phyloP scores from a whole-genome alignment of 371 early-diverging fungal genomes.

The Mortierella sp. region DNA sequence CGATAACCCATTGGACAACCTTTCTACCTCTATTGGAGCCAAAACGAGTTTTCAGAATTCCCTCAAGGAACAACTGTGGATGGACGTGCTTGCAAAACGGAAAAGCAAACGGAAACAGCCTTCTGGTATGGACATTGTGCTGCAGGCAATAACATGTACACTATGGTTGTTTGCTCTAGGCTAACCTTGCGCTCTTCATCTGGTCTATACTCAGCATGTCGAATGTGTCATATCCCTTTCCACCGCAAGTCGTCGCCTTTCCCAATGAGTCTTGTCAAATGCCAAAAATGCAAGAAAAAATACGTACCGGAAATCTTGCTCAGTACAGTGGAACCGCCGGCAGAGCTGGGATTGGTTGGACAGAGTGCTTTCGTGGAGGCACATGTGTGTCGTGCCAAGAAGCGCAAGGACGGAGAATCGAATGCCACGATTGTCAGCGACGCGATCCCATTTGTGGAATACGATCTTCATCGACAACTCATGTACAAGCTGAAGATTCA shows the following conservation, averaged over 20 bases:
- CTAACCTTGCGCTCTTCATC: no score
- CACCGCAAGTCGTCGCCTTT: slow-evolving; percentile 69
- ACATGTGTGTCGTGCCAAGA: slow-evolving; percentile 71
- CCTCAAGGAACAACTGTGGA: slow-evolving; percentile 52
- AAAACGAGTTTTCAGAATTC: slow-evolving; percentile 51
- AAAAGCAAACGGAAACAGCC: slow-evolving; percentile 53
- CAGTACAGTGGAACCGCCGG: slow-evolving; percentile 75
- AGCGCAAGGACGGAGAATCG: slow-evolving; percentile 64
- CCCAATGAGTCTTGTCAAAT: slow-evolving; percentile 72
- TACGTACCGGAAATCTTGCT: slow-evolving; percentile 79
- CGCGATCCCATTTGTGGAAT: slow-evolving; percentile 80
- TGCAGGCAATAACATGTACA: neutral
- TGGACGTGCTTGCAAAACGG: slow-evolving; percentile 46
- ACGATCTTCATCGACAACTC: slow-evolving; percentile 81
- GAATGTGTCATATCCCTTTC: slow-evolving; percentile 75
- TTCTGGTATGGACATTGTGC: slow-evolving; percentile 27
- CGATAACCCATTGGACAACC: slow-evolving; percentile 32
- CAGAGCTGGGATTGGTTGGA: slow-evolving; percentile 67
- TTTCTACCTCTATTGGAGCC: slow-evolving; percentile 26
- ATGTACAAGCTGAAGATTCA: slow-evolving; percentile 76
- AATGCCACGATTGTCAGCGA: slow-evolving; percentile 73
- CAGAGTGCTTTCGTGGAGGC: slow-evolving; percentile 62
- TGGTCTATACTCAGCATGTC: slow-evolving; percentile 55
- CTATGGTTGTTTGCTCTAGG: no score
- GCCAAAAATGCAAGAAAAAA: slow-evolving; percentile 69